Evolutionary conservation across 768 basidiomycete genomes (phyloP).

Genomic region (Lactifluus echinatus): DNA sequence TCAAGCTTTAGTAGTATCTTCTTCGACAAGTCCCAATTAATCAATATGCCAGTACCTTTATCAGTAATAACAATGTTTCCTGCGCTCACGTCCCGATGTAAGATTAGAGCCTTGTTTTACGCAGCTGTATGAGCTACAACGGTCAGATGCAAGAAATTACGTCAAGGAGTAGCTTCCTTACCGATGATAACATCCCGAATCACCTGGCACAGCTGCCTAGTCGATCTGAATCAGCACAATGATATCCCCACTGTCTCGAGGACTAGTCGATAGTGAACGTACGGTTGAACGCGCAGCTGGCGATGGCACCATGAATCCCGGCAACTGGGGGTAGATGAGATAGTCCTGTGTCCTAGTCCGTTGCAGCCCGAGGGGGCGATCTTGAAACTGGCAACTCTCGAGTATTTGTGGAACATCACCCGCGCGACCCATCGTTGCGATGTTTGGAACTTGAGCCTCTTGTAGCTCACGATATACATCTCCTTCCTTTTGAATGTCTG

Average conservation of each 20-base stretch:
- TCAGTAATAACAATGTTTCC: slow-evolving; percentile 8
- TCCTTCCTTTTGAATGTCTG: background rate
- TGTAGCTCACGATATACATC: no score
- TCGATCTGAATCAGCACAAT: no score
- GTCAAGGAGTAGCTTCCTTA: background rate
- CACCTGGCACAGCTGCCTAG: background rate
- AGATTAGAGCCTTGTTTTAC: background rate
- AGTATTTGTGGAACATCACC: background rate
- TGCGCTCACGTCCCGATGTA: background rate
- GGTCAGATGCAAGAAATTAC: background rate
- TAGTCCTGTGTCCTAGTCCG: background rate
- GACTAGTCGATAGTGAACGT: background rate
- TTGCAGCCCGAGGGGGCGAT: background rate
- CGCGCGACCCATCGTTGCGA: background rate
- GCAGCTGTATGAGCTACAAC: background rate
- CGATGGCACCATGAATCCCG: background rate
- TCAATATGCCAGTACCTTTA: background rate
- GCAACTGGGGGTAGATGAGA: background rate
- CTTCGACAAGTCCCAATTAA: slow-evolving; percentile 1
- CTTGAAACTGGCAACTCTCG: background rate
- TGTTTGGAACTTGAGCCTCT: no score
- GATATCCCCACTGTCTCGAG: background rate
- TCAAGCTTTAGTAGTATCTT: no score
- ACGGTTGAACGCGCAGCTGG: background rate
- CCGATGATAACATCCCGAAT: background rate